Base-by-base conservation (phyloP, 495 filamentous ascomycete species). In the Xylaria palmicola region DNA sequence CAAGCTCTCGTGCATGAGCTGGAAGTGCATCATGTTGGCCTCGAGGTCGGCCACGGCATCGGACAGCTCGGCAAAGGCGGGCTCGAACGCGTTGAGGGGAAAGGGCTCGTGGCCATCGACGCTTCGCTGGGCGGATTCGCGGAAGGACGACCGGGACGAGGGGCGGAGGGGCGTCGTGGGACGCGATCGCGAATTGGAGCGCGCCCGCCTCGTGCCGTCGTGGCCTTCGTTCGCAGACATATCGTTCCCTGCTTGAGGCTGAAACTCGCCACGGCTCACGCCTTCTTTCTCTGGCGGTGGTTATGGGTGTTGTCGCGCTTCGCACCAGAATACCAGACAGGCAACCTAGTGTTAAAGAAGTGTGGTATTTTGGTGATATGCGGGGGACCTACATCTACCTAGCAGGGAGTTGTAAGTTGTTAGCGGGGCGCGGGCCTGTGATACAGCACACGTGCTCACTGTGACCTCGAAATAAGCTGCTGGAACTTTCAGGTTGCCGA, bases 1-100 rank as follows among this genome's bases (percentile, higher is more conserved):
- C 73, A 98, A 69, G 65, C 91, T 96, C 77, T 98, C 93, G 72
- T 98, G 92, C 91, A 98, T 95, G 57, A 96, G 75, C 75, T 97
- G 93, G 62, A 98, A 83, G 67, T 97, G 91, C 87, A 94, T 92
- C 81, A 98, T 94, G 74, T 98, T 97, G 56, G 89, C 90, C 79
- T 98, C 94, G 8, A 98, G 83, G 66, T 97, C 93, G 30, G 90
- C 91, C 85, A 98, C 93, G 48, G 90, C 88, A 74, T 98, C 95
- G 8, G 91, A 89, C 3, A 98, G 80, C 75, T 98, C 94, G 29
- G 92, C 93, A 69, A 98, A 98, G 10, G 88, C 87, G 0, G 90
- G 90, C 71, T 96, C 90, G 59, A 98, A 83, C 7, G 81, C 76
- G 65, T 93, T 91, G 60, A 98, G 85, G 4, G 93, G 92, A 64